These are phyloP conservation scores for Xylaria curta DNA, from an alignment of 495 filamentous ascomycete species.

Conservation along the genomic window DNA sequence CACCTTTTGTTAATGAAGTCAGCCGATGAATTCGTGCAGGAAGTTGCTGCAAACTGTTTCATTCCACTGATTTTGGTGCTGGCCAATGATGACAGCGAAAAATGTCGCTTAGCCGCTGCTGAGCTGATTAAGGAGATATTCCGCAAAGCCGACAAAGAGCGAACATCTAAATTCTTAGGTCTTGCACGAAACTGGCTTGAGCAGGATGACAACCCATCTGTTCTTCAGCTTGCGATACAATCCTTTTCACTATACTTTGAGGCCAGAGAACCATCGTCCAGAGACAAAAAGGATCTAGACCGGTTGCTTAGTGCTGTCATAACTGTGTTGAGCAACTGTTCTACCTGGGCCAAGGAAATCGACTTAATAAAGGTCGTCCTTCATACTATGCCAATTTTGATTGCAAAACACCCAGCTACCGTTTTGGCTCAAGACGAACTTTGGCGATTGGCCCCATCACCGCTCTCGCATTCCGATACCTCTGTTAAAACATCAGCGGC, in stretches of 20 bases:
- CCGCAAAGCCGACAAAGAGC: constrained; percentile 76
- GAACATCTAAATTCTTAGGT: constrained; percentile 67
- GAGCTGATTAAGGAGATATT: constrained; percentile 81
- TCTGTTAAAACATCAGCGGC: constrained; percentile 80
- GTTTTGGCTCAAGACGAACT: constrained; percentile 64
- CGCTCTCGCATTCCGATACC: constrained; percentile 73
- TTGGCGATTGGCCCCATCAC: constrained; percentile 70
- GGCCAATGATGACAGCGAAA: constrained; percentile 83
- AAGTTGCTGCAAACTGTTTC: constrained; percentile 82
- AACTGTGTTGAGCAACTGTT: constrained; percentile 51
- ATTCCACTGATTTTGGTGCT: constrained; percentile 83
- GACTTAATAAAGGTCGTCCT: constrained; percentile 81
- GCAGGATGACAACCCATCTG: constrained; percentile 69
- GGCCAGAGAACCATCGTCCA: constrained; percentile 56
- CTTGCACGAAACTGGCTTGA: constrained; percentile 79
- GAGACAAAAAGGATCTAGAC: constrained; percentile 66
- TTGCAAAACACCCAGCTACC: constrained; percentile 65
- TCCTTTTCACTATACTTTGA: constrained; percentile 85
- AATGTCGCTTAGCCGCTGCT: constrained; percentile 84
- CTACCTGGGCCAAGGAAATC: constrained; percentile 61
- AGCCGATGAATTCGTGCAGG: constrained; percentile 77
- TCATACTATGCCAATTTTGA: constrained; percentile 69
- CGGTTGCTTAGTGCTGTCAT: constrained; percentile 52
- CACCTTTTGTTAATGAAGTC: constrained; percentile 84
- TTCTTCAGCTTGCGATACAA: constrained; percentile 76